A percentile compares a stretch with the other conserved stretches of the same genome.
Evolutionary conservation across 495 filamentous ascomycete genomes (phyloP).

Genomic region (Haplographium delicatum): DNA sequence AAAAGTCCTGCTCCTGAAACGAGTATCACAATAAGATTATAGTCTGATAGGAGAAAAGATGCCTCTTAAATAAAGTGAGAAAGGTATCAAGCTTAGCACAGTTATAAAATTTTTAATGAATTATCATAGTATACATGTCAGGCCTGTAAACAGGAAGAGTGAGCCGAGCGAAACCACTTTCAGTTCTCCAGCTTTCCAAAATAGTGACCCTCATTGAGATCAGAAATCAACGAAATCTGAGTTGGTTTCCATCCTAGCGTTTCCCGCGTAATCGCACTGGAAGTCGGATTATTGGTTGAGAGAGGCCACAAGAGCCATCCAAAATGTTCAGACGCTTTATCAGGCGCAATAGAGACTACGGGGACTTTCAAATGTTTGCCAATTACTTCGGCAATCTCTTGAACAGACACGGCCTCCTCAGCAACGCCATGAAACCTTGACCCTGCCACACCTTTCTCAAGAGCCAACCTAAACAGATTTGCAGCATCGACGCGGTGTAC

Average conservation of each 20-base stretch:
- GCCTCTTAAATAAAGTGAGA: too few species aligned
- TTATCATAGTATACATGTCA: too few species aligned
- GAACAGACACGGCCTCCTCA: constrained; percentile 34
- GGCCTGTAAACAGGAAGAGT: too few species aligned
- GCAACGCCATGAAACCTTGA: constrained; percentile 36
- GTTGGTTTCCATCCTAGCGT: constrained; percentile 36
- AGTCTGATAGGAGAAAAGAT: too few species aligned
- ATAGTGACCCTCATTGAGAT: constrained; percentile 25
- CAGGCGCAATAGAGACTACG: constrained; percentile 24
- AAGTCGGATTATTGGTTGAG: constrained; percentile 32
- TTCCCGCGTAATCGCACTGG: constrained; percentile 36
- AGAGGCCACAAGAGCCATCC: constrained; percentile 27
- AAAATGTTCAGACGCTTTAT: constrained; percentile 32
- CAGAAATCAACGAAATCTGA: constrained; percentile 30
- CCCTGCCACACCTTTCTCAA: constrained; percentile 38
- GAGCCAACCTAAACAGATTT: constrained; percentile 33
- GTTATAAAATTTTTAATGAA: too few species aligned
- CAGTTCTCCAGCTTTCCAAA: too few species aligned
- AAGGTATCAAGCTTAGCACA: too few species aligned
- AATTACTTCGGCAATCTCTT: constrained; percentile 37
- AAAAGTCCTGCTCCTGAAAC: too few species aligned
- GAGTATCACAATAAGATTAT: too few species aligned
- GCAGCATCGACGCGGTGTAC: constrained; percentile 40
- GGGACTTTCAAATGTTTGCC: constrained; percentile 31
- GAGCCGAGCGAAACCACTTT: too few species aligned